phyloP scores from a whole-genome alignment of 2,329 filamentous ascomycete genomes.

The Pseudocercospora pini-densiflorae region DNA sequence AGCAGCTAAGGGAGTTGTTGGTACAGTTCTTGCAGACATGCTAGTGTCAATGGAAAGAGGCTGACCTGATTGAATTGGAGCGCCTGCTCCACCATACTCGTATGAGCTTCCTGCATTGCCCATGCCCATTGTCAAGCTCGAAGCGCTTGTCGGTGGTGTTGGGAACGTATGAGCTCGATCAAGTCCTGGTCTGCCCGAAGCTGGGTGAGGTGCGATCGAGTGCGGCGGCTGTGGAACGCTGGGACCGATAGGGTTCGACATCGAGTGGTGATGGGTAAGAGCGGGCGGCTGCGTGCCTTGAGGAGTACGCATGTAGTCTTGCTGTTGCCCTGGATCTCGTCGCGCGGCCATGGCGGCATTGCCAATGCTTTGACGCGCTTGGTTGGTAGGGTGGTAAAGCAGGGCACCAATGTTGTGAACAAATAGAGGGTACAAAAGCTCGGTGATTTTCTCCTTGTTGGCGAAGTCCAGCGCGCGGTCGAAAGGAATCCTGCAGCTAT shows the following conservation, averaged over 20 bases:
- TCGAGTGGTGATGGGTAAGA: slow-evolving; percentile 71
- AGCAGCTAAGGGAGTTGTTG: slow-evolving; percentile 83
- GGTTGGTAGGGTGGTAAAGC: slow-evolving; percentile 91
- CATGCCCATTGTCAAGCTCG: slow-evolving; percentile 75
- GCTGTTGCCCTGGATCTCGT: slow-evolving; percentile 55
- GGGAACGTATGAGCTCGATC: slow-evolving; percentile 93
- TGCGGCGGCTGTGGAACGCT: slow-evolving; percentile 70
- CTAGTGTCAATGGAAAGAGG: slow-evolving; percentile 81
- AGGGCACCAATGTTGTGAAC: slow-evolving; percentile 96
- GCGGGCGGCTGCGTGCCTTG: slow-evolving; percentile 67
- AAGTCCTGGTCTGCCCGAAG: slow-evolving; percentile 68
- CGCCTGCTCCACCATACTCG: slow-evolving; percentile 68
- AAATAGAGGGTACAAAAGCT: slow-evolving; percentile 91
- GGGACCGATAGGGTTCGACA: slow-evolving; percentile 63
- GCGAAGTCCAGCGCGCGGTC: slow-evolving; percentile 97
- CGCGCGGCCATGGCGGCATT: slow-evolving; percentile 73
- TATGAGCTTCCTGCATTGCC: slow-evolving; percentile 74
- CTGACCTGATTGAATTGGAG: slow-evolving; percentile 63
- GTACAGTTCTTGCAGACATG: slow-evolving; percentile 75
- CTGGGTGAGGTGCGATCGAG: slow-evolving; percentile 64
- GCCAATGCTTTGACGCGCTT: slow-evolving; percentile 68
- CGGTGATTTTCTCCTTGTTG: slow-evolving; percentile 99
- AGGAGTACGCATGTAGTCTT: slow-evolving; percentile 63
- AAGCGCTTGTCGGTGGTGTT: slow-evolving; percentile 91
- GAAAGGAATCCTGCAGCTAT: slow-evolving; percentile 80